Conservation (phyloP, 345 rosid species). For the Noccaea bulbosa region DNA sequence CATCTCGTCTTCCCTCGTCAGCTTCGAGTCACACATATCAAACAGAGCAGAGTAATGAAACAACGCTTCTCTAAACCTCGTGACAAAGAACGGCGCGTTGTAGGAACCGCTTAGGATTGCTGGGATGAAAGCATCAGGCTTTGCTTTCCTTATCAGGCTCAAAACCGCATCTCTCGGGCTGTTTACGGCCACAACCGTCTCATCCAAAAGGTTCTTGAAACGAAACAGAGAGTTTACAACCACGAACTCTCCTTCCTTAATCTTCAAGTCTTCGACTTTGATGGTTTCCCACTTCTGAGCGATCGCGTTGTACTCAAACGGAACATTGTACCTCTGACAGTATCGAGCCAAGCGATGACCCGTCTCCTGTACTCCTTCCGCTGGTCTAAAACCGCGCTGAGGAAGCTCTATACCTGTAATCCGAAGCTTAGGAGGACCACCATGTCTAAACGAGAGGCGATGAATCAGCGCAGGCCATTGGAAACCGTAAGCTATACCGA, state of each 20-base stretch:
- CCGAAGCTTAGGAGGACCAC: slow-evolving; percentile 80
- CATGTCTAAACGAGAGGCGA: slow-evolving; percentile 54
- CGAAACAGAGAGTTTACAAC: slow-evolving; percentile 70
- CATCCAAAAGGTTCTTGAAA: slow-evolving; percentile 68
- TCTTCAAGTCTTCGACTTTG: slow-evolving; percentile 59
- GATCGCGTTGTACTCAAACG: slow-evolving; percentile 74
- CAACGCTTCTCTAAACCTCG: slow-evolving; percentile 77
- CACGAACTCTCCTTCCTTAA: slow-evolving; percentile 52
- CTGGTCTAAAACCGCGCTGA: slow-evolving; percentile 75
- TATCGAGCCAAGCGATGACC: slow-evolving; percentile 73
- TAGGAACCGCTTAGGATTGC: slow-evolving; percentile 59
- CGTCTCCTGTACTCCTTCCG: slow-evolving; percentile 67
- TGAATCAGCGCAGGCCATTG: slow-evolving; percentile 83
- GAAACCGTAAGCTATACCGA: slow-evolving; percentile 79
- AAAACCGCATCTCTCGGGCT: slow-evolving; percentile 69
- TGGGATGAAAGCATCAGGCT: slow-evolving; percentile 58
- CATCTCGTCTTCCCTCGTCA: slow-evolving; percentile 50
- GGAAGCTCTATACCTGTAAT: slow-evolving; percentile 89
- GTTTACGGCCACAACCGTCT: slow-evolving; percentile 52
- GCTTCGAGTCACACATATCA: slow-evolving; percentile 59
- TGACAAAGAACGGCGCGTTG: slow-evolving; percentile 72
- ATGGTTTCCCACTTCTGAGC: slow-evolving; percentile 82
- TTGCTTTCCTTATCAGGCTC: slow-evolving; percentile 58
- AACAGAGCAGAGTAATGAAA: slow-evolving; percentile 73
- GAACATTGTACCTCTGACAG: slow-evolving; percentile 65